A percentile compares a stretch with the other conserved stretches of the same genome.
Evolutionary conservation across 2,329 filamentous ascomycete species (phyloP).

Genomic region (Clarireedia hainanense): DNA sequence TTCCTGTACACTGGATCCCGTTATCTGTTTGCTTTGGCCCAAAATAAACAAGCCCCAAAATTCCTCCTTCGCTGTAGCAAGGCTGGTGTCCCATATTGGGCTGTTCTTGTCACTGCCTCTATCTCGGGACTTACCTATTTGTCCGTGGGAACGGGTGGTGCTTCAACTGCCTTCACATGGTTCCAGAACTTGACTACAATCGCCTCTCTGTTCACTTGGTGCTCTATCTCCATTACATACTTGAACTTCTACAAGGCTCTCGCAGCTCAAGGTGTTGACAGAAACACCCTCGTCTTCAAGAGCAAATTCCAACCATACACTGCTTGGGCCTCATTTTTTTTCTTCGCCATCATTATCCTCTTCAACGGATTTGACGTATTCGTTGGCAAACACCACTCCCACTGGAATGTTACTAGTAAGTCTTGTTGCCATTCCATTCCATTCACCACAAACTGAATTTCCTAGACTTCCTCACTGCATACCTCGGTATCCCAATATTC

Average conservation of each 20-base stretch:
- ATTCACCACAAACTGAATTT: conserved; percentile 43
- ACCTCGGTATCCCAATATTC: conserved; percentile 66
- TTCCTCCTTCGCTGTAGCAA: conserved; percentile 54
- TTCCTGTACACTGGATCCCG: conserved; percentile 27
- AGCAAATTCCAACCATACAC: conserved; percentile 63
- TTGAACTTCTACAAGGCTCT: conserved; percentile 65
- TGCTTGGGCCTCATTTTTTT: conserved; percentile 55
- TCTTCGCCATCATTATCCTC: conserved; percentile 63
- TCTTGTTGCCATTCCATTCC: background rate
- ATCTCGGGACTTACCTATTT: conserved; percentile 68
- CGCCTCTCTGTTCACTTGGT: conserved; percentile 67
- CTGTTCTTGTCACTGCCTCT: conserved; percentile 55
- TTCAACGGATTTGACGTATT: conserved; percentile 73
- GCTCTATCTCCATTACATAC: conserved; percentile 62
- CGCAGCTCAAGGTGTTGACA: conserved; percentile 58
- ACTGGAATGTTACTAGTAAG: conserved; percentile 56
- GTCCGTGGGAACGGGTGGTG: conserved; percentile 49
- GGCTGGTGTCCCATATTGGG: conserved; percentile 62
- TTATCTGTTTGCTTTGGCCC: conserved; percentile 37
- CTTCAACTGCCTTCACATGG: conserved; percentile 33
- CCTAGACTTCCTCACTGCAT: conserved; percentile 65
- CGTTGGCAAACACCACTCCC: conserved; percentile 42
- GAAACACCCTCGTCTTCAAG: conserved; percentile 62
- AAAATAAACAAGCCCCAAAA: conserved; percentile 58
- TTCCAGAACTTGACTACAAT: conserved; percentile 55